These are phyloP conservation scores for Kluyveromyces marxianus DNA, from an alignment of 1,139 yeast species.

Conservation along the genomic window DNA sequence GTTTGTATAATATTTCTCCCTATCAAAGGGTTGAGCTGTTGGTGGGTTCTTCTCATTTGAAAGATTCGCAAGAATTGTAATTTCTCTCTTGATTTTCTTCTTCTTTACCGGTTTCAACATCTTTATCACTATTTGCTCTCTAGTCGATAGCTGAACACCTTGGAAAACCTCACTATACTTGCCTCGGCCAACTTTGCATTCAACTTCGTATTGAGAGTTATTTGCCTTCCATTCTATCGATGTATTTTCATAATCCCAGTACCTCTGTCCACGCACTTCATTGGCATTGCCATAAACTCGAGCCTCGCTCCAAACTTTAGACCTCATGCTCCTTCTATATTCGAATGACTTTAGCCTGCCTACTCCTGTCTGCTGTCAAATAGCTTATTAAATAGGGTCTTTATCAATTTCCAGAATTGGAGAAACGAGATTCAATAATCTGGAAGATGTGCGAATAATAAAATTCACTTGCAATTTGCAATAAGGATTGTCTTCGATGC, in stretches of 20 bases:
- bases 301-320: conserved; percentile 51
- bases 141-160: conserved; percentile 56
- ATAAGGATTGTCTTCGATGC: no score
- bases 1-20: conserved; percentile 24
- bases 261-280: conserved; percentile 66
- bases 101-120: conserved; percentile 95
- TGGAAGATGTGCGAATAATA: no score
- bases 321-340: conserved; percentile 15
- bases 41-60: conserved; percentile 28
- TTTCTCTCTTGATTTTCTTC: conserved; percentile 93
- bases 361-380: neutral
- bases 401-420: no score
- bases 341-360: neutral
- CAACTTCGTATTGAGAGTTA: conserved; percentile 68
- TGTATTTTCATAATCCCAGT: conserved; percentile 87
- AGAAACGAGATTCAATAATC: no score
- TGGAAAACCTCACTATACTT: conserved; percentile 95
- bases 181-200: conserved; percentile 91
- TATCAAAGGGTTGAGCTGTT: conserved; percentile 19
- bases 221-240: conserved; percentile 47
- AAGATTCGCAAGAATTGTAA: conserved; percentile 82
- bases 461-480: no score
- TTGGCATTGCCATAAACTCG: conserved; percentile 85
- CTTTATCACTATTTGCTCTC: conserved; percentile 67
- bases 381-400: no score